Percentiles rank a stretch among this genome's conserved stretches.
Conservation (phyloP, 305 asterid genomes). For the Solanum hybrid region DNA sequence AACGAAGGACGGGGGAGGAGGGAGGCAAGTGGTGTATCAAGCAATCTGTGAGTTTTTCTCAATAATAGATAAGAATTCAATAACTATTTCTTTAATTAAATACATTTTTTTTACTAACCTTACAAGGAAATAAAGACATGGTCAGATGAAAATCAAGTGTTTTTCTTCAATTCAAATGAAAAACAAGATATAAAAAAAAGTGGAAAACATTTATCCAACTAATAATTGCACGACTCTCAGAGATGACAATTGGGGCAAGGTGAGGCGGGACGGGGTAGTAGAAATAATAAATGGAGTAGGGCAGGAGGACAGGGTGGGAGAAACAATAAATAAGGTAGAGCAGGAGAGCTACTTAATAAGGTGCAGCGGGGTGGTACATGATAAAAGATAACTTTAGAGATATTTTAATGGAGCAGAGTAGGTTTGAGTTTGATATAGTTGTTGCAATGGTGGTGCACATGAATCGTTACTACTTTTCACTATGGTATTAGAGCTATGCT, state of each 20-base stretch:
- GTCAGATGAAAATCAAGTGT: too few species aligned
- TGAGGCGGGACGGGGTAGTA: neutral
- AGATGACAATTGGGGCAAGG: neutral
- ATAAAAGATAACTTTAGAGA: neutral
- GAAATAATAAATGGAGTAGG: neutral
- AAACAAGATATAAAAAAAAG: neutral
- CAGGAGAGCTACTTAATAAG: neutral
- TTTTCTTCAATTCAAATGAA: neutral
- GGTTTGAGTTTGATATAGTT: neutral
- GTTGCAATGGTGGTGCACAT: neutral
- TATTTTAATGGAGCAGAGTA: too few species aligned
- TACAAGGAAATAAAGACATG: neutral
- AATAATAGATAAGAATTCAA: too few species aligned
- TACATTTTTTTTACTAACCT: neutral
- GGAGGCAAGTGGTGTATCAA: neutral
- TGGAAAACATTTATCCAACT: neutral
- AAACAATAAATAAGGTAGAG: neutral
- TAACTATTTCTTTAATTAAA: too few species aligned
- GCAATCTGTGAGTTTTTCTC: neutral
- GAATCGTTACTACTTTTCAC: neutral
- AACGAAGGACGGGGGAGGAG: neutral
- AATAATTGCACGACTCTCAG: neutral
- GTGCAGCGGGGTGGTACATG: neutral
- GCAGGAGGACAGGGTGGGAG: neutral
- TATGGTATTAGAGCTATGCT: neutral